Conservation (phyloP, 2,329 filamentous ascomycete genomes). For the Dactylella cylindrospora region DNA sequence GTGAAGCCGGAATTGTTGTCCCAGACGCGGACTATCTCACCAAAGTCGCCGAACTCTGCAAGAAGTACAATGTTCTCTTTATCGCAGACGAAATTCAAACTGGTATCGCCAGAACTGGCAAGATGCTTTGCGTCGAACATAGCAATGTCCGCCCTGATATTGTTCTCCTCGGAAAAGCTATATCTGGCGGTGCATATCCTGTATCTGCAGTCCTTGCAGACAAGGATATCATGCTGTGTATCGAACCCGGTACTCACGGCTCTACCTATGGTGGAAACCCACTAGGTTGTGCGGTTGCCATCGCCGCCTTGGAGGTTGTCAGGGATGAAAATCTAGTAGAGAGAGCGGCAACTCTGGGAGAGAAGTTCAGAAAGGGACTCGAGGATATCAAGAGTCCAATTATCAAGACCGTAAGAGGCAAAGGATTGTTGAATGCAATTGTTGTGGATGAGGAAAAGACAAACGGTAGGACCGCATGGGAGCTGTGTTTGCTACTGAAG, state of each 20-base stretch:
- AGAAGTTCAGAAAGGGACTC: conserved; percentile 79
- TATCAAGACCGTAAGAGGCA: conserved; percentile 80
- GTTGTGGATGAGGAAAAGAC: conserved; percentile 90
- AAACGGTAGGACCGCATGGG: conserved; percentile 79
- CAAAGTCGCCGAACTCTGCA: conserved; percentile 79
- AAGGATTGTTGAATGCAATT: conserved; percentile 91
- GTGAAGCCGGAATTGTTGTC: conserved; percentile 94
- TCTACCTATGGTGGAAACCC: conserved; percentile 99
- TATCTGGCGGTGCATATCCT: conserved; percentile 98
- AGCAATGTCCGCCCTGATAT: conserved; percentile 92
- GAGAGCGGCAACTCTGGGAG: conserved; percentile 76
- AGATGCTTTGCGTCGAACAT: conserved; percentile 93
- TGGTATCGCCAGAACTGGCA: conserved; percentile 82
- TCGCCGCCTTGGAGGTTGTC: conserved; percentile 89
- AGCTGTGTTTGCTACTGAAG: conserved; percentile 93
- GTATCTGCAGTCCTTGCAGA: conserved; percentile 87
- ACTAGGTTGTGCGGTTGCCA: conserved; percentile 89
- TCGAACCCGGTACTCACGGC: conserved; percentile 95
- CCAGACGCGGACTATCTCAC: conserved; percentile 85
- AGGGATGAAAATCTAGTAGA: conserved; percentile 86
- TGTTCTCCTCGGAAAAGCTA: conserved; percentile 92
- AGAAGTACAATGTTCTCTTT: conserved; percentile 90
- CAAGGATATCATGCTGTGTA: conserved; percentile 89
- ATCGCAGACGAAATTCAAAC: conserved; percentile 99
- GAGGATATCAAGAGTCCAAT: conserved; percentile 74